Evolutionary conservation across 1,139 yeast genomes (phyloP), one percentile per base, ranked within the genome.

Genomic region (Taphrina deformans): DNA sequence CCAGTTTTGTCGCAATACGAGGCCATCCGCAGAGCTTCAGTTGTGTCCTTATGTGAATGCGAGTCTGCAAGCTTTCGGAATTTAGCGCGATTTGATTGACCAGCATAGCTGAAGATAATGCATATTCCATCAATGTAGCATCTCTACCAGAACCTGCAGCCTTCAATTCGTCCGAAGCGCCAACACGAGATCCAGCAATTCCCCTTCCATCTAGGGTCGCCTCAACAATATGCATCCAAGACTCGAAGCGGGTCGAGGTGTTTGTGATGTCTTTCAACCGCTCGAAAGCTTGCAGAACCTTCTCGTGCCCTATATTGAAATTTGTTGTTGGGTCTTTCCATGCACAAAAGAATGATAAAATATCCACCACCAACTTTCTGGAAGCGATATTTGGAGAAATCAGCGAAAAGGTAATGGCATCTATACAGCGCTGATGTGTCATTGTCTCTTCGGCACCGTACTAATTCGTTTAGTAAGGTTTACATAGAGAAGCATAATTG

Each of bases 111-210:
- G 96, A 87, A 18, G 92, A 84, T 59, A 87, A 79, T 40, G 93
- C 85, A 75, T 92, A 93, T 69, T 92, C 97, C 70, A 86, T 78
- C 31, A 93, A 80, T 64, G 88, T 85, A 69, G 84, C 85, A 72
- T 91, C 97, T 50, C 86, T 82, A 2, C 80, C 77, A 1, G 81
- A 74, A 0, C 90, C 89, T 9, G 84, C 80, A 14, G 83, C 79
- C 68, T 85, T 85, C 65, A 86, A 80, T 70, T 93, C 98, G n/a
- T 88, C 96, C 68, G 92, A 86, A 0, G 97, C 96, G 1, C 97
- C 97, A 7, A 93, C 98, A 71, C 87, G 77, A 0, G 97, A 89
- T 16, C 97, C 96, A 81, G 88, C 81, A 71, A 85, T 87, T 12
- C 98, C 98, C 70, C 93, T 82, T 1, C 97, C 97, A 69, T 88